Evolutionary conservation across 2,329 filamentous ascomycete species (phyloP).

Genomic region (Paraphoma sp.): DNA sequence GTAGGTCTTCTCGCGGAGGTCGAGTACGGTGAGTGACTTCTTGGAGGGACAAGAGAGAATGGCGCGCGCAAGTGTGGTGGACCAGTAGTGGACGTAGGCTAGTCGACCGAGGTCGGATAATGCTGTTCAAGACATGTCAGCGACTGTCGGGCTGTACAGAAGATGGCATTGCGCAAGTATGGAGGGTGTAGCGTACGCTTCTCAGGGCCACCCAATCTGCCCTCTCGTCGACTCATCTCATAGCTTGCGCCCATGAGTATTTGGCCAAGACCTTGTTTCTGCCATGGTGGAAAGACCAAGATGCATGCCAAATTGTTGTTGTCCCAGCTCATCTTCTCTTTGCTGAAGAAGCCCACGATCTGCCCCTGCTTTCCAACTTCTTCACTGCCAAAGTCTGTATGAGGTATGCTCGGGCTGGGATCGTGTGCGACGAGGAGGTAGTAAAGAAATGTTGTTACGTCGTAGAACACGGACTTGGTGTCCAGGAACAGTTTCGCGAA

Average conservation of each 20-base stretch:
- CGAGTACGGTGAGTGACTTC: conserved; percentile 68
- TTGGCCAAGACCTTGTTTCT: conserved; percentile 85
- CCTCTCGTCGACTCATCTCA: conserved; percentile 84
- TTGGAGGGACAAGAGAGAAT: conserved; percentile 55
- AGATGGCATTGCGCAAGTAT: not conserved
- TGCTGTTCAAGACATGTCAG: conserved; percentile 49
- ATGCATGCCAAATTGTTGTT: conserved; percentile 98
- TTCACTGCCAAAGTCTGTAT: conserved; percentile 31
- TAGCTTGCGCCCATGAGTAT: conserved; percentile 93
- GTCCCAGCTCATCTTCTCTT: conserved; percentile 99
- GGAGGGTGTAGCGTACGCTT: conserved; percentile 63
- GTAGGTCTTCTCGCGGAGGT: conserved; percentile 79
- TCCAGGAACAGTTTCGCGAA: conserved; percentile 98
- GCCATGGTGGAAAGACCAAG: conserved; percentile 93
- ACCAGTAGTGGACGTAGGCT: conserved; percentile 88
- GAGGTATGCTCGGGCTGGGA: conserved; percentile 47
- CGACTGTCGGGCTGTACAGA: not conserved
- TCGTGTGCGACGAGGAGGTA: conserved; percentile 84
- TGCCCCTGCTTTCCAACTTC: conserved; percentile 45
- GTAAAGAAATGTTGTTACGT: conserved; percentile 92
- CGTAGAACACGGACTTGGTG: conserved; percentile 98
- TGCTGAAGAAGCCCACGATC: conserved; percentile 96
- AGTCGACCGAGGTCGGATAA: conserved; percentile 83
- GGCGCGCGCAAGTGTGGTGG: conserved; percentile 78
- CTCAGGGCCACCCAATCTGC: conserved; percentile 87